A percentile compares a stretch with the other conserved stretches of the same genome.
Evolutionary conservation across 116 monocot species (phyloP).

Genomic region (Iris pallida): DNA sequence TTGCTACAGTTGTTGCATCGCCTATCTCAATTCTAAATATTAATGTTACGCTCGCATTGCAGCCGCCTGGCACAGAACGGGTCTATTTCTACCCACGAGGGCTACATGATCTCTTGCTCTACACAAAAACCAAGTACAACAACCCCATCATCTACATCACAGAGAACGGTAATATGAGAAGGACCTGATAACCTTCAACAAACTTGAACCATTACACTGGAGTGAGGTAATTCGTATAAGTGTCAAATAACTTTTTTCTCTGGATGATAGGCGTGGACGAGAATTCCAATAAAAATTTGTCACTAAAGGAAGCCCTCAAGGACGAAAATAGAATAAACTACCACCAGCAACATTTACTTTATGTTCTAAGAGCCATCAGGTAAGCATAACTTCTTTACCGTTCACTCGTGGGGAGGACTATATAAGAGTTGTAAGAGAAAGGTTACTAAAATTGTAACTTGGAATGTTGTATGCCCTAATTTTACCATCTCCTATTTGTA

Average conservation of each 20-base stretch:
- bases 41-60: too few species aligned
- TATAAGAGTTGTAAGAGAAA: too few species aligned
- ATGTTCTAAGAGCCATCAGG: conserved; percentile 1
- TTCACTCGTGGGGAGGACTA: too few species aligned
- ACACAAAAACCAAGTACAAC: conserved; percentile 41
- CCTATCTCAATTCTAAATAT: too few species aligned
- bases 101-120: conserved; percentile 29
- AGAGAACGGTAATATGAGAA: conserved; percentile 55
- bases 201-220: too few species aligned
- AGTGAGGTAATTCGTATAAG: neutral
- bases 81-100: conserved; percentile 47
- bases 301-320: conserved; percentile 8
- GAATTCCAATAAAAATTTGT: neutral
- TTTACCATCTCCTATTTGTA: too few species aligned
- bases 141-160: conserved; percentile 61
- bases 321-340: conserved; percentile 2
- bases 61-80: conserved; percentile 12
- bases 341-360: conserved; percentile 4
- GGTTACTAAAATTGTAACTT: too few species aligned
- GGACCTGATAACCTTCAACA: neutral
- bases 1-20: too few species aligned
- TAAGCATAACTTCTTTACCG: conserved; percentile 1
- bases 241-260: neutral
- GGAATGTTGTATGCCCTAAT: too few species aligned
- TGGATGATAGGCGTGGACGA: conserved; percentile 1